Evolutionary conservation across 2,329 filamentous ascomycete genomes (phyloP), one percentile per base, ranked within the genome.

Genomic region (Akanthomyces muscarius): DNA sequence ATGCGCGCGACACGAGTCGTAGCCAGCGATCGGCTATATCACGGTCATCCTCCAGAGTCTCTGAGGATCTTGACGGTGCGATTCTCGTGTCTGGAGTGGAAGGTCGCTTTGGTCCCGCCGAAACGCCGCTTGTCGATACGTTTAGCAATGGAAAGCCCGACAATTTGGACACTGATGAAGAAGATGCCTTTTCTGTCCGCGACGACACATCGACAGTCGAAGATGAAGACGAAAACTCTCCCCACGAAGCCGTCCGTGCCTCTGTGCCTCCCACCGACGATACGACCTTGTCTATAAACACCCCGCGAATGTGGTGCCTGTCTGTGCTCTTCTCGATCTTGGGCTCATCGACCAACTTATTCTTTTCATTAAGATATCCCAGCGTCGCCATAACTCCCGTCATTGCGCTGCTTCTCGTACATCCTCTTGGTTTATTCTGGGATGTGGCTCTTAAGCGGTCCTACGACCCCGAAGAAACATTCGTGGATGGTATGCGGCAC

Each of bases 301-400:
- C 91, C 5, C 91, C 91, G 44, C 90, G 91, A 61, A 95, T 95
- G 91, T 95, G 91, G 91, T 81, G 81, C 38, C 75, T 95, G 21
- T 92, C 90, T n/a, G 82, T 91, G 42, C 72, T 95, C 11, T 95
- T 95, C 74, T 88, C 91, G 10, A 81, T 95, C 44, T 83, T 92
- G 45, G 91, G 91, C 65, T 94, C 91, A 53, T 90, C 89, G 2
- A 92, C 90, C 42, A 95, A 95, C 74, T 78, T 96, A 47, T 95
- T 96, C 78, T 96, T 96, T 79, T 93, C 91, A 42, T 80, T 96
- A 72, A 85, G 92, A 83, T 96, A 95, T 81, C 92, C 92, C 33
- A 95, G 91, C 74, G 91, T 96, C 73, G 89, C 90, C 65, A 94
- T 96, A 71, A 94, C 91, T 25, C 91, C 91, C 45, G 90, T 96